Base-by-base conservation (phyloP, 169 alveolate genomes). In the Eimeria acervulina region DNA sequence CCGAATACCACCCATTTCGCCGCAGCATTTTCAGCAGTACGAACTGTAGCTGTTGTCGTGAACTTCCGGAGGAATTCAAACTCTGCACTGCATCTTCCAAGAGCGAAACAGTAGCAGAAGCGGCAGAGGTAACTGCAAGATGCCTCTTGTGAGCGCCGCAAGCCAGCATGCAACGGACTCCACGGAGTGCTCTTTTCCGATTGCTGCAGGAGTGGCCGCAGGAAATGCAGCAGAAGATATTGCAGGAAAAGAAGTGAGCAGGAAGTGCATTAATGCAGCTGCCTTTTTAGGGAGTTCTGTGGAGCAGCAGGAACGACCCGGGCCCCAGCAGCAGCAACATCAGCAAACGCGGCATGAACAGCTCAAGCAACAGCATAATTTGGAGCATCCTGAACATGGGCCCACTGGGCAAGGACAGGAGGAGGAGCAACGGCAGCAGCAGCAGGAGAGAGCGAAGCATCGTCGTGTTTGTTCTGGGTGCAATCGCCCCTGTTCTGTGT, bases 401-500 rank as follows among this genome's bases (percentile, higher is more conserved):
- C 85, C 66, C 42, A 23, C 21, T 17, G 84, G 51, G 76, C 44
- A 52, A 33, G 21, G 76, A 28, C 94, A 40, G 23, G 51, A 52
- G 61, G 63, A 59, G 40, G 61, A 61, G 61, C 70, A 63, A 21
- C 51, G 44, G 85, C 17, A 38, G 2, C 85, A 76, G 42, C 83
- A 76, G 52, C 91, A 3, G 52, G 74, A 36, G n/a, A 51, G 81
- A 23, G 80, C 31, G 59, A 59, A 59, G 81, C 93, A 83, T 38
- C 93, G 93, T 59, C 93, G 70, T 21, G 38, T 81, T 80, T 93
- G 96, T 17, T 23, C 66, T 31, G 96, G 89, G 21, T 93, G 96
- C 89, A 28, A n/a, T 44, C 93, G 96, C 33, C 96, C 96, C 52
- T 66, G 68, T 42, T 63, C 88, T 38, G 96, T 93, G 23, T 93